These are phyloP conservation scores for Ascochyta lentis DNA, from an alignment of 2,329 filamentous ascomycete genomes.

Conservation along the genomic window DNA sequence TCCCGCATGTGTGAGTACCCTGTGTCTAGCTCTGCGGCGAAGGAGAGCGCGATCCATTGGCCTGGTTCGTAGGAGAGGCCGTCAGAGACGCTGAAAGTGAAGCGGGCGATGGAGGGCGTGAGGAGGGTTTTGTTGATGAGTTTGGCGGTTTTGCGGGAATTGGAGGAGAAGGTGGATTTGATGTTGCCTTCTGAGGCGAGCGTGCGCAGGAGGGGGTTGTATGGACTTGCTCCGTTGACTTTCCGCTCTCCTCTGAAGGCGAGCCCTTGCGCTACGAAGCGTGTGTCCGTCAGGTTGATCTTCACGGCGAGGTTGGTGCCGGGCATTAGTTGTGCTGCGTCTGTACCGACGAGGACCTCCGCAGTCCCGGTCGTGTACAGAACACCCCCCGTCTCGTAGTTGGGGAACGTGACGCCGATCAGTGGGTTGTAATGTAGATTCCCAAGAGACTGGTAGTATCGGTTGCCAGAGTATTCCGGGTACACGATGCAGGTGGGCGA, in stretches of 20 bases:
- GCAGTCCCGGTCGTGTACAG: slow-evolving; percentile 76
- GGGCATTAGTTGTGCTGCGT: slow-evolving; percentile 68
- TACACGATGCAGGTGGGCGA: slow-evolving; percentile 71
- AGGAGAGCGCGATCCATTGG: slow-evolving; percentile 80
- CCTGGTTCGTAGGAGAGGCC: slow-evolving; percentile 66
- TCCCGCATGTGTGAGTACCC: slow-evolving; percentile 87
- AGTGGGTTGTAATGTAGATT: slow-evolving; percentile 73
- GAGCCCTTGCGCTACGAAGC: slow-evolving; percentile 70
- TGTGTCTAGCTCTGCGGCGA: slow-evolving; percentile 69
- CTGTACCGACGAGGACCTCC: slow-evolving; percentile 68
- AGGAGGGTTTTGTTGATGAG: slow-evolving; percentile 66
- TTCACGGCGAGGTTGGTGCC: slow-evolving; percentile 76
- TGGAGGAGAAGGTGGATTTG: slow-evolving; percentile 19
- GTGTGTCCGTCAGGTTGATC: slow-evolving; percentile 66
- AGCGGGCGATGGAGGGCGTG: slow-evolving; percentile 71
- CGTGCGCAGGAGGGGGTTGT: slow-evolving; percentile 76
- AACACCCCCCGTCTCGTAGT: slow-evolving; percentile 74
- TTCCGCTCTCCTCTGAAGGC: slow-evolving; percentile 68
- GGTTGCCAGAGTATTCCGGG: slow-evolving; percentile 85
- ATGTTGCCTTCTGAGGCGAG: slow-evolving; percentile 64
- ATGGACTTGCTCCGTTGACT: slow-evolving; percentile 71
- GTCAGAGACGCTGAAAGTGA: slow-evolving; percentile 61
- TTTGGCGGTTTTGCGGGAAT: slow-evolving; percentile 54
- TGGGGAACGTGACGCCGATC: slow-evolving; percentile 74
- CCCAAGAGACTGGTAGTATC: slow-evolving; percentile 82